These are phyloP conservation scores for Cyberlindnera euphorbiae DNA, from an alignment of 805 yeast genomes.

Conservation along the genomic window DNA sequence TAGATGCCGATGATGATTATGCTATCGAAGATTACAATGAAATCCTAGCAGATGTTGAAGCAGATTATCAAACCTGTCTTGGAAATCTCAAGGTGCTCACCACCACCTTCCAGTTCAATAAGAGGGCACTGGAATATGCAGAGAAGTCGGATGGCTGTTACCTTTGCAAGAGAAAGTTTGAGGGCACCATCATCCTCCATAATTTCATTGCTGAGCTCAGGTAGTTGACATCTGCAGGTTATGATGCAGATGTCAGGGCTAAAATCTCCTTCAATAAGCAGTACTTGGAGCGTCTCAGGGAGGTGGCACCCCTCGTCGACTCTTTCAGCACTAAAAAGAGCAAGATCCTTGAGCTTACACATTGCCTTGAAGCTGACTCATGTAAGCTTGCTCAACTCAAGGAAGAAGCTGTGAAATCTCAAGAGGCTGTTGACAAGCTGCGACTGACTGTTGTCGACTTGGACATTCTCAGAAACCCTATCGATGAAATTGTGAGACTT, in stretches of 20 bases:
- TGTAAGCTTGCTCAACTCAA: slow-evolving; percentile 11
- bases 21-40: slow-evolving; percentile 47
- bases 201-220: slow-evolving; percentile 27
- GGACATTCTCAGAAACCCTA: slow-evolving; percentile 22
- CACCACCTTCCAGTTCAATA: slow-evolving; percentile 66
- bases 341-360: slow-evolving; percentile 16
- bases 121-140: slow-evolving; percentile 64
- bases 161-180: slow-evolving; percentile 67
- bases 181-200: slow-evolving; percentile 28
- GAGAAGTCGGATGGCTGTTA: slow-evolving; percentile 54
- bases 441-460: slow-evolving; percentile 4
- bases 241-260: slow-evolving; percentile 29
- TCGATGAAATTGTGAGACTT: slow-evolving; percentile 33
- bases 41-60: slow-evolving; percentile 51
- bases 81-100: slow-evolving; percentile 65
- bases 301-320: slow-evolving; percentile 27
- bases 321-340: slow-evolving; percentile 10
- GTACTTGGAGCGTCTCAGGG: slow-evolving; percentile 26
- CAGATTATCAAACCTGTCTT: slow-evolving; percentile 52
- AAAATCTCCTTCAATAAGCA: slow-evolving; percentile 31
- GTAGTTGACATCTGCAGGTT: slow-evolving; percentile 28
- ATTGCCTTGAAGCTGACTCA: slow-evolving; percentile 5
- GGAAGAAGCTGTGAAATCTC: slow-evolving; percentile 7
- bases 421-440: background rate
- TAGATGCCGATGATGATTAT: no score